These are phyloP conservation scores for Jacaranda copaia DNA, from an alignment of 257 asterid genomes.

Conservation along the genomic window DNA sequence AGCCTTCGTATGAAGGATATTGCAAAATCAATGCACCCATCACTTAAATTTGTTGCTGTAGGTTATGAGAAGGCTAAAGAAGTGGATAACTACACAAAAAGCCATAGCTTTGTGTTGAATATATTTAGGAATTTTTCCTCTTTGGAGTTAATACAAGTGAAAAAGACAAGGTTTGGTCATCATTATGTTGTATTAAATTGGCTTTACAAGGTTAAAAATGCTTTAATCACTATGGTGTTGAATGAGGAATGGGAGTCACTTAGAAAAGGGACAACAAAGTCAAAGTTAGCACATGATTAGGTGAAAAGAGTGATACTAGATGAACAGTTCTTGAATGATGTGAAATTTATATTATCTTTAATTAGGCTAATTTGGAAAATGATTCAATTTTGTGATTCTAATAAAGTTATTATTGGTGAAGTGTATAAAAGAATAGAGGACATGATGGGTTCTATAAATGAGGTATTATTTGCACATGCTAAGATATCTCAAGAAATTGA, in stretches of 20 bases:
- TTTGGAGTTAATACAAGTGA: slow-evolving; percentile 24
- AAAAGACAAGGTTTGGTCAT: slow-evolving; percentile 19
- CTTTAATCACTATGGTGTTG: slow-evolving; percentile 11
- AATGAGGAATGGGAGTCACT: slow-evolving; percentile 19
- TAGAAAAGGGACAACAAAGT: slow-evolving; percentile 3
- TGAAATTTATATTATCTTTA: not conserved
- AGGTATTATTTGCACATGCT: not conserved
- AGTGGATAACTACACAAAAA: slow-evolving; percentile 15
- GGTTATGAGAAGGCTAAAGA: slow-evolving; percentile 19
- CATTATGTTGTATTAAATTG: slow-evolving; percentile 4
- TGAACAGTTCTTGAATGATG: slow-evolving; percentile 13
- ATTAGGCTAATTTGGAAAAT: slow-evolving; percentile 11
- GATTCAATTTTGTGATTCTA: slow-evolving; percentile 23
- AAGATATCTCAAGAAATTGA: slow-evolving; percentile 5
- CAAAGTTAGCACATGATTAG: slow-evolving; percentile 7
- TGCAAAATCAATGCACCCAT: not conserved
- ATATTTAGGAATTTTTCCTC: slow-evolving; percentile 7
- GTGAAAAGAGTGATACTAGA: slow-evolving; percentile 21
- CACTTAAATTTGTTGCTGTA: not conserved
- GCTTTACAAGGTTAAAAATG: not conserved
- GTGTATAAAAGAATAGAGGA: slow-evolving; percentile 19
- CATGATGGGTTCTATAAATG: not conserved
- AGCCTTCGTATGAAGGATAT: slow-evolving; percentile 21
- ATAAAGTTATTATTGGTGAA: slow-evolving; percentile 13
- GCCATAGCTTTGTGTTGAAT: slow-evolving; percentile 7